Conservation (phyloP, 75 land plant genomes). For the Selaginella moellendorffii region DNA sequence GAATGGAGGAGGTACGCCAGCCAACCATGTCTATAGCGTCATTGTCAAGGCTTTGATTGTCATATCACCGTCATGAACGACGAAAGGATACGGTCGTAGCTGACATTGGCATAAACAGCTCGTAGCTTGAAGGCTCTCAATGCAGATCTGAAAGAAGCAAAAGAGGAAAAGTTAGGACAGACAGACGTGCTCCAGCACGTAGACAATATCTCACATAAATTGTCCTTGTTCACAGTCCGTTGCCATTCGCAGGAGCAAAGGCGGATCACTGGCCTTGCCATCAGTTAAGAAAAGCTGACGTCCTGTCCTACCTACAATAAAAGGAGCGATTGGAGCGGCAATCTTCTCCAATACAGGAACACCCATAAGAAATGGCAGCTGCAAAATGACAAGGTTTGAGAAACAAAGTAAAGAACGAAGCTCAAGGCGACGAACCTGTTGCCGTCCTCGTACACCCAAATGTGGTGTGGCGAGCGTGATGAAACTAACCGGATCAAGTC, state of each 20-base stretch:
- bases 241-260: slow-evolving; percentile 80
- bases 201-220: slow-evolving; percentile 48
- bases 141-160: slow-evolving; percentile 56
- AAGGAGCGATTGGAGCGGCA: slow-evolving; percentile 70
- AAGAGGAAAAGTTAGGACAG: not conserved
- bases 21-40: slow-evolving; percentile 85
- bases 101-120: slow-evolving; percentile 70
- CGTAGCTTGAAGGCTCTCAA: slow-evolving; percentile 61
- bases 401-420: not conserved
- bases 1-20: slow-evolving; percentile 90
- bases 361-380: slow-evolving; percentile 91
- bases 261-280: slow-evolving; percentile 59
- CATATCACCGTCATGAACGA: not conserved
- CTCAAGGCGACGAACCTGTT: slow-evolving; percentile 39
- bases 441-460: slow-evolving; percentile 82
- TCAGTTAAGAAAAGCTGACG: slow-evolving; percentile 83
- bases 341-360: slow-evolving; percentile 74
- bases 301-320: slow-evolving; percentile 67
- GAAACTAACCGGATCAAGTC: slow-evolving; percentile 65
- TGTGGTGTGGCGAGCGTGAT: slow-evolving; percentile 94
- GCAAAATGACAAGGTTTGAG: slow-evolving; percentile 14
- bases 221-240: slow-evolving; percentile 66
- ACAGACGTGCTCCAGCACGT: not conserved
- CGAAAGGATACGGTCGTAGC: slow-evolving; percentile 81
- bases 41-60: not conserved